Evolutionary conservation across 139 green algal genomes (phyloP).

Genomic region (Auxenochlorella pyrenoidosa): DNA sequence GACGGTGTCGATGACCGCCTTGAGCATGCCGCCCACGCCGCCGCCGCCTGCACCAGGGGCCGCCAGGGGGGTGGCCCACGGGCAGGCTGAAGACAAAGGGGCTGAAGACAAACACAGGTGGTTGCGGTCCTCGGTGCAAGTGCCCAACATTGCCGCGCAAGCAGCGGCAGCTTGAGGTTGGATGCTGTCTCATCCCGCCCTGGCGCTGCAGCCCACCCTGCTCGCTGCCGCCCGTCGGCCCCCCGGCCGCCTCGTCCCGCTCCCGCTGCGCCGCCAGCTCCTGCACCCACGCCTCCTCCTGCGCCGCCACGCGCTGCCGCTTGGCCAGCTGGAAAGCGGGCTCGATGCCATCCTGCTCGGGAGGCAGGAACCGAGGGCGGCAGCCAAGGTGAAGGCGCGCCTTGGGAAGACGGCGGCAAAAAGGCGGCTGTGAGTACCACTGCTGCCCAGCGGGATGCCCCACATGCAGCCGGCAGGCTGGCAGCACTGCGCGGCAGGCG

Average conservation of each 20-base stretch:
- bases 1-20: slow-evolving; percentile 82
- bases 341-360: slow-evolving; percentile 28
- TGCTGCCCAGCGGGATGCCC: too few relatives aligned
- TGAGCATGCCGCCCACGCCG: slow-evolving; percentile 58
- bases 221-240: background rate
- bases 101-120: too few relatives aligned
- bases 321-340: slow-evolving; percentile 37
- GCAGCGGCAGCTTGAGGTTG: too few relatives aligned
- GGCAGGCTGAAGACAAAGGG: too few relatives aligned
- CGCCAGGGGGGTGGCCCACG: too few relatives aligned
- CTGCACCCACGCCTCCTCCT: slow-evolving; percentile 38
- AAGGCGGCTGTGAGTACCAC: background rate
- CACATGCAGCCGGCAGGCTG: background rate
- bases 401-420: background rate
- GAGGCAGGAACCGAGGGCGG: background rate
- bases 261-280: slow-evolving; percentile 40
- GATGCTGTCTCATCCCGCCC: too few relatives aligned
- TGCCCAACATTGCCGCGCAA: too few relatives aligned
- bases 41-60: background rate
- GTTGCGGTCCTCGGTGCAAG: too few relatives aligned
- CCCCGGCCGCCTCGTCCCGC: background rate
- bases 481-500: background rate
- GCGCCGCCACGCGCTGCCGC: slow-evolving; percentile 23
- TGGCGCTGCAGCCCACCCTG: background rate
- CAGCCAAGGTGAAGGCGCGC: background rate